Base-by-base conservation (phyloP, 805 yeast genomes). In the Saccharomycopsis oosterbeekiorum region DNA sequence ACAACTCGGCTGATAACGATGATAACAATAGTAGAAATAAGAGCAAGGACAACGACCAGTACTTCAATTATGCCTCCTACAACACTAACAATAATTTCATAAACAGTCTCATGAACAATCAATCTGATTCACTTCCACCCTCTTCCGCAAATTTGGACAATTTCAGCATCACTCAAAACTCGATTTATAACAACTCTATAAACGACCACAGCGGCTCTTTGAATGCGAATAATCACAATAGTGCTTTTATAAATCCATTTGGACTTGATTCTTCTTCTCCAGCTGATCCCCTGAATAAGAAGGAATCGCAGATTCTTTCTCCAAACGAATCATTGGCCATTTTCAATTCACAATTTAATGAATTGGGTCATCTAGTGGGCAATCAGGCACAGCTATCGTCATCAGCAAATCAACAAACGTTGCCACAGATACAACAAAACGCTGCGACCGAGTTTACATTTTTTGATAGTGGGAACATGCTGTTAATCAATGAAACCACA, bases 11-110 rank as follows among this genome's bases (percentile, higher is more conserved):
- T 24, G 36, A 39, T 9, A 26, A n/a, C 8, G 37, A 53, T 34
- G 24, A 53, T 10, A 53, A 53, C 14, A 53, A n/a, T 2, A 53
- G 15, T n/a, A 17, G 15, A 12, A 53, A 53, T n/a, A 14, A 50
- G 12, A 50, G 19, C 26, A 24, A 50, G 10, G 9, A 17, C 36
- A 53, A 53, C 21, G 29, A 34, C n/a, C 56, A 55, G 14, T 26
- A 56, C 54, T 29, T 6, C 14, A 11, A 47, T 29, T 14, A 11
- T 37, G 41, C 57, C 50, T n/a, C 3, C 56, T 4, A 50, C 43
- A 24, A 12, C 62, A 17, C 8, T 59, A 53, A 26, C 40, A 56
- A 36, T 59, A 58, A 36, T 60, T 19, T 17, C 59, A 40, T 17
- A 21, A 59, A 40, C 41, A 37, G 11, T 8, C 2, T 21, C 34